Percentiles rank a stretch among this genome's conserved stretches.
phyloP scores from a whole-genome alignment of 345 rosid species.

The Citrus inodora region DNA sequence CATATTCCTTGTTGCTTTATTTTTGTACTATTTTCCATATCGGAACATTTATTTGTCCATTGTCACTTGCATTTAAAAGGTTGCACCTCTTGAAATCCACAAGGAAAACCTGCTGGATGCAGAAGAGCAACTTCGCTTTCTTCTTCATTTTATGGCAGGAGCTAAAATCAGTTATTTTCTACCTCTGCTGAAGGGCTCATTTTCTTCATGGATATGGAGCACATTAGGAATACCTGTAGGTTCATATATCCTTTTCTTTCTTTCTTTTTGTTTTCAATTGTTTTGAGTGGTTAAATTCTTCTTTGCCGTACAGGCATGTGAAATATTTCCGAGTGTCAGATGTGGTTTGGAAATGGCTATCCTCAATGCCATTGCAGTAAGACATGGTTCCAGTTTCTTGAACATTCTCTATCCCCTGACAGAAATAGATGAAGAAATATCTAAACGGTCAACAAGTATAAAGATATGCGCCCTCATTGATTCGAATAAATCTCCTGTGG shows the following conservation, averaged over 20 bases:
- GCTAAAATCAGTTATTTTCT: slow-evolving; percentile 47
- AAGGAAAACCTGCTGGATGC: slow-evolving; percentile 65
- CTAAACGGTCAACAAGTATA: slow-evolving; percentile 41
- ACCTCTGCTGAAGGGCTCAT: slow-evolving; percentile 61
- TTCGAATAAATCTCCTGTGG: slow-evolving; percentile 67
- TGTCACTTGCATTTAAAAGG: slow-evolving; percentile 45
- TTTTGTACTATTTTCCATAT: not conserved
- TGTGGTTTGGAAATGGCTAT: slow-evolving; percentile 98
- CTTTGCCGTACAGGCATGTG: slow-evolving; percentile 49
- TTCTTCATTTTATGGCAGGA: slow-evolving; percentile 59
- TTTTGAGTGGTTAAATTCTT: not conserved
- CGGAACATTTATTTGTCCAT: not conserved
- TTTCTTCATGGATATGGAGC: slow-evolving; percentile 83
- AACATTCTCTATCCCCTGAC: slow-evolving; percentile 37
- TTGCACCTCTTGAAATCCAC: slow-evolving; percentile 79
- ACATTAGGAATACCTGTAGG: slow-evolving; percentile 73
- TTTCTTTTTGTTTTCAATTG: not conserved
- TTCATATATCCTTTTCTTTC: slow-evolving; percentile 11
- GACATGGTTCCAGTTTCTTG: slow-evolving; percentile 51
- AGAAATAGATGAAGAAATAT: slow-evolving; percentile 34
- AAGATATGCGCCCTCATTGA: slow-evolving; percentile 83
- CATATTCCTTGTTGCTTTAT: not conserved
- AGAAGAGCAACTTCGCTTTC: slow-evolving; percentile 78
- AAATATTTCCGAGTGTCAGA: slow-evolving; percentile 85
- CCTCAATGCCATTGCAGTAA: slow-evolving; percentile 64